Base-by-base conservation (phyloP, 495 filamentous ascomycete species). In the Neohortaea acidophila region DNA sequence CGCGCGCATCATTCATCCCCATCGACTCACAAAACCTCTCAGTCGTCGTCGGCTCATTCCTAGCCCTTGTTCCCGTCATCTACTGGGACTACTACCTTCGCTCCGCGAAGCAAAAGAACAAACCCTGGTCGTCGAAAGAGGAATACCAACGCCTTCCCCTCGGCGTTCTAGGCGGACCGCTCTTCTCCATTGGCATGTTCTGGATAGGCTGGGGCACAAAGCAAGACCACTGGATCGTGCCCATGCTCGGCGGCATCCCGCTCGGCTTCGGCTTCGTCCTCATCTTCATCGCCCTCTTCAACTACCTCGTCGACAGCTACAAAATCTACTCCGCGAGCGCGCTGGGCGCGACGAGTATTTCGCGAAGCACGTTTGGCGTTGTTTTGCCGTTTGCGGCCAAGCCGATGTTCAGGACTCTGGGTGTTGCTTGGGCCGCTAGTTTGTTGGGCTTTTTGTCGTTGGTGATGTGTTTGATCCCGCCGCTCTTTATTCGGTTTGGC, bases 261-360 rank as follows among this genome's bases (percentile, higher is more conserved):
- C 83, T 83, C 45, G 80, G 81, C 13, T 60, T 74, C 22, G 79
- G 75, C 5, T 83, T 77, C 52, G 58, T 72, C 8, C 60, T 72
- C 14, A 69, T 75, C 12, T 82, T 81, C 53, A 73, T 75, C 24
- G 70, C 74, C 0, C 67, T 79, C 17, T 55, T 84, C 7, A 85
- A 81, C 43, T 86, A 85, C 41, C 62, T 84, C 18, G 43, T 77
- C 9, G 80, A 85, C 49, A 78, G 77, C 10, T 84, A 85, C 55
- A 68, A 71, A 36, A 69, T 77, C 36, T 82, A 73, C 52, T 74
- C 80, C 1, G 79, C 79, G 3, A 71, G 64, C 14, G 81, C 79
- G 1, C 62, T 79, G 47, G 77, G 81, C 0, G 77, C 76, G 0
- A 68, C 74, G 0, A 68, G 66, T n/a, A n/a, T n/a, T n/a, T n/a